These are phyloP conservation scores for Trichoderma sp. DNA, from an alignment of 2,329 filamentous ascomycete genomes.

Conservation along the genomic window DNA sequence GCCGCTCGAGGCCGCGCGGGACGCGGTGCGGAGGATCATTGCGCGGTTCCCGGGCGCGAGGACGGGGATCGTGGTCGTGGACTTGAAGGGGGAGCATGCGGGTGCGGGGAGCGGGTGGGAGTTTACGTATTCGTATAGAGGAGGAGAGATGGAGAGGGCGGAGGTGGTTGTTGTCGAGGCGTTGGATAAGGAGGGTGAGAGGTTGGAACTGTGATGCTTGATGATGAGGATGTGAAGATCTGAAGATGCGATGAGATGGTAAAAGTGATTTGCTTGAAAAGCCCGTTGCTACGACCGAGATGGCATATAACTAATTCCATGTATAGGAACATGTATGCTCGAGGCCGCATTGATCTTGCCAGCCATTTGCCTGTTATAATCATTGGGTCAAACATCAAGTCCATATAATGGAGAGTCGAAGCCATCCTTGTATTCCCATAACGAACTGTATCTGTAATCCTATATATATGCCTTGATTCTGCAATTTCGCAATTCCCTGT, in stretches of 20 bases:
- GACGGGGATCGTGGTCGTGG: constrained; percentile 55
- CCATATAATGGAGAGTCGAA: too few relatives aligned
- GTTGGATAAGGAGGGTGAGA: background rate
- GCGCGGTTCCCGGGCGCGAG: constrained; percentile 49
- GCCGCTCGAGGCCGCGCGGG: constrained; percentile 52
- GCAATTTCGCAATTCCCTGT: background rate
- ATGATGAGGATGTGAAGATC: background rate
- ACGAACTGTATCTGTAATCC: background rate
- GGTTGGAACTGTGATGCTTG: background rate
- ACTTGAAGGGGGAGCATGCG: constrained; percentile 52
- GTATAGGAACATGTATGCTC: too few relatives aligned
- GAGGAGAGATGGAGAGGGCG: constrained; percentile 50
- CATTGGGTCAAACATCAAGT: too few relatives aligned
- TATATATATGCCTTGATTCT: background rate
- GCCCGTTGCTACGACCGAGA: background rate
- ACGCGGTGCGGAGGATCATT: constrained; percentile 54
- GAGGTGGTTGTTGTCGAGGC: constrained; percentile 47
- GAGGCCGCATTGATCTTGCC: too few relatives aligned
- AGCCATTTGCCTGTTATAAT: too few relatives aligned
- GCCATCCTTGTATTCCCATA: too few relatives aligned
- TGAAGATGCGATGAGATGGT: background rate
- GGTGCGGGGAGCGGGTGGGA: constrained; percentile 57
- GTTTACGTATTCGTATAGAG: constrained; percentile 56
- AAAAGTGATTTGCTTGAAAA: background rate
- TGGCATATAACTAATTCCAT: background rate